Conservation (phyloP, 2,329 filamentous ascomycete species). For the Diatrype stigma region DNA sequence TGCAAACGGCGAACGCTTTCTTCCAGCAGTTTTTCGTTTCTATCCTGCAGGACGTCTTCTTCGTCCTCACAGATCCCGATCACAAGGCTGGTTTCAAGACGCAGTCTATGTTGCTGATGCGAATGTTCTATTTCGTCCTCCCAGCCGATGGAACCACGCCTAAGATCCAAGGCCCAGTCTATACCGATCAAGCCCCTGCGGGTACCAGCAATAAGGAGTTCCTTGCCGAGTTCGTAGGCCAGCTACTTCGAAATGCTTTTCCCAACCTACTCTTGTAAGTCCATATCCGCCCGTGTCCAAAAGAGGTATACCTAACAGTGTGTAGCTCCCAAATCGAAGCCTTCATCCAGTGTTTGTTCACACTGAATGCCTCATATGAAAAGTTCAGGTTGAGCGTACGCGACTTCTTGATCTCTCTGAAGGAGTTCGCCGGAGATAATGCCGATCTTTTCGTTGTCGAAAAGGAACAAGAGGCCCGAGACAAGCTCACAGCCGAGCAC, state of each 20-base stretch:
- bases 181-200: conserved; percentile 75
- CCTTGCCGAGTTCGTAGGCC: conserved; percentile 80
- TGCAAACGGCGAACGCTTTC: conserved; percentile 83
- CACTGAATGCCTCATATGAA: conserved; percentile 80
- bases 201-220: conserved; percentile 91
- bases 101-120: conserved; percentile 86
- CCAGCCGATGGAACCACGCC: conserved; percentile 62
- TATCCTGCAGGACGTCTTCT: conserved; percentile 97
- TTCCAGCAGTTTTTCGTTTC: conserved; percentile 97
- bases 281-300: not conserved
- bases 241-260: conserved; percentile 83
- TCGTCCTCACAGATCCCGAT: conserved; percentile 93
- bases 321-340: conserved; percentile 75
- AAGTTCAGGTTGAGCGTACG: conserved; percentile 95
- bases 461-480: conserved; percentile 84
- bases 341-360: conserved; percentile 88
- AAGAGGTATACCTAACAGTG: conserved; percentile 30
- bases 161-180: conserved; percentile 91
- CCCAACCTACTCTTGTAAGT: conserved; percentile 85
- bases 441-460: conserved; percentile 90
- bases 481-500: conserved; percentile 82
- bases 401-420: conserved; percentile 94
- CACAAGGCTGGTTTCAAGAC: conserved; percentile 99
- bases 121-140: conserved; percentile 95
- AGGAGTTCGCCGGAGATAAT: conserved; percentile 95